Percentiles rank a stretch among this genome's conserved stretches.
Evolutionary conservation across 306 rosid species (phyloP).

Genomic region (Prunus armeniaca): DNA sequence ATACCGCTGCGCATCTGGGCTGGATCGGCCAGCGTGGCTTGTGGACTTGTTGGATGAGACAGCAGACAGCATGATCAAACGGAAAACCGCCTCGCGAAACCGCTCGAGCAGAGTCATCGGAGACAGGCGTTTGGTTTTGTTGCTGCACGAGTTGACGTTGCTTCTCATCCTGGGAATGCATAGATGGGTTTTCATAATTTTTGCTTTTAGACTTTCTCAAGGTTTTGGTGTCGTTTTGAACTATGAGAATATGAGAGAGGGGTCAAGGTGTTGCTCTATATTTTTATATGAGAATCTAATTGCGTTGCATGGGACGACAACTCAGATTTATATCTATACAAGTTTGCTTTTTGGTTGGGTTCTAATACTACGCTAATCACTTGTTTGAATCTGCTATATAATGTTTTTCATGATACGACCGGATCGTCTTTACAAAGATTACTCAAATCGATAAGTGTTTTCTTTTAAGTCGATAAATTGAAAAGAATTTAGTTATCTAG

Average conservation of each 20-base stretch:
- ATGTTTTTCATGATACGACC: no score
- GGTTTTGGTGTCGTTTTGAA: no score
- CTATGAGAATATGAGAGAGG: not conserved
- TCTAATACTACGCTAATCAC: no score
- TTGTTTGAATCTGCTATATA: no score
- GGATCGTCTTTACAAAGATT: no score
- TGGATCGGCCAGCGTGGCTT: not conserved
- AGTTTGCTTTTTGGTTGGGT: not conserved
- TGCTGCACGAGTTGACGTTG: slow-evolving; percentile 32
- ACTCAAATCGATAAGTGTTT: no score
- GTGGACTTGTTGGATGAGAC: slow-evolving; percentile 52
- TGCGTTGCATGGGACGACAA: slow-evolving; percentile 12
- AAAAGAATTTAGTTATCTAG: no score
- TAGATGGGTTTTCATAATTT: slow-evolving; percentile 38
- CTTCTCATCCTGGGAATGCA: slow-evolving; percentile 61
- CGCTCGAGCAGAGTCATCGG: slow-evolving; percentile 71
- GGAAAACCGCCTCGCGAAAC: slow-evolving; percentile 77
- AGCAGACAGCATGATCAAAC: slow-evolving; percentile 80
- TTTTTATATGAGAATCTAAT: slow-evolving; percentile 25
- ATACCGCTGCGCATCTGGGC: slow-evolving; percentile 20
- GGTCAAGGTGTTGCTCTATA: not conserved
- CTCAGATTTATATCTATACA: not conserved
- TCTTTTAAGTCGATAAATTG: no score
- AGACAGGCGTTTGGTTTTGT: slow-evolving; percentile 43
- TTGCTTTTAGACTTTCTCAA: not conserved